Conservation (phyloP, 305 asterid genomes). For the Fraxinus xanthoxyloides region DNA sequence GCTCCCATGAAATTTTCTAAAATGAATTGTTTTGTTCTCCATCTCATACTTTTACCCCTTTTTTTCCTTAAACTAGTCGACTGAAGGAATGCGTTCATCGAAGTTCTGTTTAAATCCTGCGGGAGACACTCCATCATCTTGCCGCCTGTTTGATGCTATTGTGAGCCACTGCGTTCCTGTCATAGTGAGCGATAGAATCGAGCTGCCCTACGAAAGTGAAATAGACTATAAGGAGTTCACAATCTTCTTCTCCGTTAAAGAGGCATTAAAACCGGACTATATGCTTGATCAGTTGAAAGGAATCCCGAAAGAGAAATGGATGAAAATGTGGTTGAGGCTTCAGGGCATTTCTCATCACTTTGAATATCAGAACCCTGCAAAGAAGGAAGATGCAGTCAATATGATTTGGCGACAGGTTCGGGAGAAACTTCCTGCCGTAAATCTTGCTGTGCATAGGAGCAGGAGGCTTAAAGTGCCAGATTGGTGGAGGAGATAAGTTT, state of each 20-base stretch:
- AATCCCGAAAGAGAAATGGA: slow-evolving; percentile 64
- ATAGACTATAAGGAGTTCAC: slow-evolving; percentile 82
- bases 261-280: slow-evolving; percentile 59
- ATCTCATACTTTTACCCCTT: slow-evolving; percentile 25
- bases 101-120: slow-evolving; percentile 88
- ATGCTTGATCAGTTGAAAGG: slow-evolving; percentile 56
- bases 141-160: slow-evolving; percentile 89
- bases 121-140: slow-evolving; percentile 95
- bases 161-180: slow-evolving; percentile 94
- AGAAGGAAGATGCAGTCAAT: slow-evolving; percentile 70
- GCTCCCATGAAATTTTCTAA: background rate
- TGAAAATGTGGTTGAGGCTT: slow-evolving; percentile 71
- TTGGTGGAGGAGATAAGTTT: slow-evolving; percentile 63
- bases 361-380: slow-evolving; percentile 82
- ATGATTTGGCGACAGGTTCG: slow-evolving; percentile 94
- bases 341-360: slow-evolving; percentile 68
- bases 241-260: slow-evolving; percentile 66
- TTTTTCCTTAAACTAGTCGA: slow-evolving; percentile 50
- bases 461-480: slow-evolving; percentile 80
- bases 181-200: slow-evolving; percentile 79
- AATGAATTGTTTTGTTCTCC: background rate
- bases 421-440: slow-evolving; percentile 62
- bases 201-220: slow-evolving; percentile 87
- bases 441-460: slow-evolving; percentile 71
- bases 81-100: slow-evolving; percentile 78